Evolutionary conservation across 306 rosid genomes (phyloP).

Genomic region (Prunus padus): DNA sequence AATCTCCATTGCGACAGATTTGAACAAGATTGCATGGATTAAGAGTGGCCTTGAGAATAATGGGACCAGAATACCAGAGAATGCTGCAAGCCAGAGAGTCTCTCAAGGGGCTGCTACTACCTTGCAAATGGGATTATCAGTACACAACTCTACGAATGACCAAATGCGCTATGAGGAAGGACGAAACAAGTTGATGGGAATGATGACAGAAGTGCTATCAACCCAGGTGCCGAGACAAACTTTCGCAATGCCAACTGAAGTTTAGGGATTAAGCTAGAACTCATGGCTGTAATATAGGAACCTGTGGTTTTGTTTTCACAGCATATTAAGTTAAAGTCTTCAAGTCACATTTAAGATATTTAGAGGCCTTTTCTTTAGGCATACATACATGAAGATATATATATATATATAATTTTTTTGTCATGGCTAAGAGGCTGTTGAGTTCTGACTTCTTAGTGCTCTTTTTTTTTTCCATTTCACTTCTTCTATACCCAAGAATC

Average conservation of each 20-base stretch:
- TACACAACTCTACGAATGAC: slow-evolving; percentile 28
- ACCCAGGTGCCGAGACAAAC: slow-evolving; percentile 49
- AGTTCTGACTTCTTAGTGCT: not conserved
- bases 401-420: not conserved
- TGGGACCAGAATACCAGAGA: slow-evolving; percentile 27
- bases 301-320: not conserved
- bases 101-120: slow-evolving; percentile 29
- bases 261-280: slow-evolving; percentile 45
- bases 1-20: slow-evolving; percentile 59
- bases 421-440: not conserved
- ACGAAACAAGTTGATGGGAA: slow-evolving; percentile 43
- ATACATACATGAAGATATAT: not conserved
- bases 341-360: not conserved
- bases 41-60: slow-evolving; percentile 63
- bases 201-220: slow-evolving; percentile 47
- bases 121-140: slow-evolving; percentile 24
- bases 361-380: not conserved
- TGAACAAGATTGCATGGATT: slow-evolving; percentile 74
- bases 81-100: slow-evolving; percentile 28
- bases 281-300: slow-evolving; percentile 7
- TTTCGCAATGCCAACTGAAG: slow-evolving; percentile 56
- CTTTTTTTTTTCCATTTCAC: too few relatives aligned
- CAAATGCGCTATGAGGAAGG: slow-evolving; percentile 42
- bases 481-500: too few relatives aligned
- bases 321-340: not conserved